These are phyloP conservation scores for Saccharomycopsis fermentans DNA, from an alignment of 805 yeast species.

Conservation along the genomic window DNA sequence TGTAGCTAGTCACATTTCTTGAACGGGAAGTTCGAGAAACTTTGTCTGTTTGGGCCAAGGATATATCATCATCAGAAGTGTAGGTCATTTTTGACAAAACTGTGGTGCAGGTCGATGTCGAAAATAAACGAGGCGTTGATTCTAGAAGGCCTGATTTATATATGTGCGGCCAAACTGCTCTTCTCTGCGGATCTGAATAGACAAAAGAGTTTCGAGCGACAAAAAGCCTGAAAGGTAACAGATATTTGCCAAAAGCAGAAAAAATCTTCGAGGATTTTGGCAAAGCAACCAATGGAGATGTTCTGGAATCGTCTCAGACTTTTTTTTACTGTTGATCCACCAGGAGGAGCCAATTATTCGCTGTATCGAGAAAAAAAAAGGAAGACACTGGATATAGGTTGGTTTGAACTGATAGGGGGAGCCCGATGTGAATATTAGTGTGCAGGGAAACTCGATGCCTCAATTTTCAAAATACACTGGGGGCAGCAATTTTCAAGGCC, in stretches of 20 bases:
- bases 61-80: conserved; percentile 25
- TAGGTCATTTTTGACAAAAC: background rate
- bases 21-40: conserved; percentile 15
- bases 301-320: no score
- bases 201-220: background rate
- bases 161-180: background rate
- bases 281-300: background rate
- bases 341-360: no score
- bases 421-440: no score
- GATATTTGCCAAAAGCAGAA: background rate
- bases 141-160: background rate
- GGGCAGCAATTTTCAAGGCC: no score
- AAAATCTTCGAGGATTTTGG: background rate
- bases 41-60: conserved; percentile 7
- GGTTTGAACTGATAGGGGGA: no score
- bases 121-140: background rate
- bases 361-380: no score
- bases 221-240: background rate
- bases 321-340: no score
- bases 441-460: no score
- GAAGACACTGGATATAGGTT: no score
- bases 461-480: no score
- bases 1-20: conserved; percentile 13
- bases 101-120: background rate
- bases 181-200: background rate